A percentile compares a stretch with the other conserved stretches of the same genome.
Conservation (phyloP, 1,284 basidiomycete genomes). For the Puccinia polysora region DNA sequence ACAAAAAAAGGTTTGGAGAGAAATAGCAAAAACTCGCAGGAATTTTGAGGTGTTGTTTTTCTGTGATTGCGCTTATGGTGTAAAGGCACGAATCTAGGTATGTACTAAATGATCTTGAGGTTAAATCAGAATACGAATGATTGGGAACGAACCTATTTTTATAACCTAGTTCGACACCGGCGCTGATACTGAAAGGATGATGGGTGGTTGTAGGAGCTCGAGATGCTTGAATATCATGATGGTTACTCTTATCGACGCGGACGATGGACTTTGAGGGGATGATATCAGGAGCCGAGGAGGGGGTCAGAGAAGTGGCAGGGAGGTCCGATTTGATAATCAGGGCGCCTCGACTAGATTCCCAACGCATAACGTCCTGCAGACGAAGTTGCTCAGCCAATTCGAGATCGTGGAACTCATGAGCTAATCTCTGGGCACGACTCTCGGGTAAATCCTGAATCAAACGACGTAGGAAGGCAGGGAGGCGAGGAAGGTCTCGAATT, state of each 20-base stretch:
- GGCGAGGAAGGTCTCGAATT: constrained; percentile 52
- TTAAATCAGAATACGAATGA: no score
- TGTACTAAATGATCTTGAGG: no score
- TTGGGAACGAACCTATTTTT: constrained; percentile 69
- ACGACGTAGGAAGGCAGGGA: constrained; percentile 75
- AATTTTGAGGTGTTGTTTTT: no score
- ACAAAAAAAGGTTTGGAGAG: background rate
- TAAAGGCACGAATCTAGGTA: no score
- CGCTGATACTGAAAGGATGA: constrained; percentile 81
- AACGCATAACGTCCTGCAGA: constrained; percentile 84
- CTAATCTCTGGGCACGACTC: constrained; percentile 71
- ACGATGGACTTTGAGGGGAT: constrained; percentile 42
- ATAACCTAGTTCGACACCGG: constrained; percentile 86
- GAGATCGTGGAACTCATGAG: constrained; percentile 83
- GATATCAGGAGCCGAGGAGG: constrained; percentile 33
- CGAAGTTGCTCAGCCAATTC: constrained; percentile 84
- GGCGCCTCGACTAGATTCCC: constrained; percentile 62
- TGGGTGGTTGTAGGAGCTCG: no score
- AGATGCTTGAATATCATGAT: no score
- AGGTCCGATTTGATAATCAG: constrained; percentile 39
- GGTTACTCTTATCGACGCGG: constrained; percentile 16
- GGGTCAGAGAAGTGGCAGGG: constrained; percentile 7
- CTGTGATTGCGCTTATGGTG: no score
- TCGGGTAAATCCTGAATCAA: constrained; percentile 60
- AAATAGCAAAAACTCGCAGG: no score